Base-by-base conservation (phyloP, 805 yeast genomes). In the Jamesozyma hellenica region DNA sequence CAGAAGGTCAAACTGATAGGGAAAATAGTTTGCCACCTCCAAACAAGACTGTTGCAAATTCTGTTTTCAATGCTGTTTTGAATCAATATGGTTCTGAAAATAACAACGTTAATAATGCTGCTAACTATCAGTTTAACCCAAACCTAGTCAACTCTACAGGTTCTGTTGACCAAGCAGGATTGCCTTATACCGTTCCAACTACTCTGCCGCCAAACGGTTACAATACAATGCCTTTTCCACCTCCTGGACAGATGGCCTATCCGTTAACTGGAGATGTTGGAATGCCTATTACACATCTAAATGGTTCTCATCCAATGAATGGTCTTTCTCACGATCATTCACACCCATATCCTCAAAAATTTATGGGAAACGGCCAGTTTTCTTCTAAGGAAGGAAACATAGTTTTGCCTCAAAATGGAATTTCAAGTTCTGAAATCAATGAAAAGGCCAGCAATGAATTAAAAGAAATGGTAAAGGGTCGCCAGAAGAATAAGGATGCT, bases 51-150 rank as follows among this genome's bases (percentile, higher is more conserved):
- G 53, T 58, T 13, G 59, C 63, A 2, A 57, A 52, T 42, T 55
- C 61, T 41, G 55, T 52, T 35, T 54, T 56, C 47, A 53, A 52
- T 40, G 58, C 66, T 3, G 60, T 63, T 18, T 42, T 61, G 26
- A 52, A 56, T 36, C 62, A 64, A 37, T 44, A 55, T 18, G 46
- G 50, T 14, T 49, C 55, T 21, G 25, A 32, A n/a, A 18, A 18
- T 21, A 19, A 32, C 15, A 36, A 28, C 15, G 41, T 38, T 23
- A 39, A 43, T 12, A 34, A 38, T 13, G 10, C 31, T 11, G 16
- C 25, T 4, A 31, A 15, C 14, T 19, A 31, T 17, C 44, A 42
- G 13, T 17, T 18, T 33, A 40, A 33, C 34, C 43, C 36, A 44
- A 40, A 36, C 32, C 23, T 36, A 28, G 42, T 11, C 14, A 37